Evolutionary conservation across 768 basidiomycete species (phyloP).

Genomic region (Termitomyces bulborhizus): DNA sequence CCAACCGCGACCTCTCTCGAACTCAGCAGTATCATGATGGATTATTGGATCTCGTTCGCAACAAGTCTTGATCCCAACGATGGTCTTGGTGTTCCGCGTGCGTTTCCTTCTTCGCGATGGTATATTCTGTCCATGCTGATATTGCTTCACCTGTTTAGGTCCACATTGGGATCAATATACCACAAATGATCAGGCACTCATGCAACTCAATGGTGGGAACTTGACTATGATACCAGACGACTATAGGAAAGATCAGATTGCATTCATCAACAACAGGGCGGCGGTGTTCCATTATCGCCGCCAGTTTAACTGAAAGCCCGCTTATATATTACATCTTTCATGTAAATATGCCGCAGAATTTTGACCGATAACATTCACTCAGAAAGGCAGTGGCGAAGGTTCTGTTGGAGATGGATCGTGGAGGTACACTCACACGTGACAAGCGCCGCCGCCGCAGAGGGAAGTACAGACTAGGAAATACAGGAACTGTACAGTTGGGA

Average conservation of each 20-base stretch:
- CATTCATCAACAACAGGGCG: slow-evolving; percentile 19
- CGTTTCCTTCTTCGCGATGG: neutral
- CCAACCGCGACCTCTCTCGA: slow-evolving; percentile 12
- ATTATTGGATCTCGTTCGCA: slow-evolving; percentile 43
- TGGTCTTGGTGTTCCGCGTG: slow-evolving; percentile 28
- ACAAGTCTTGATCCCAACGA: slow-evolving; percentile 39
- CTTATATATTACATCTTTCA: too few species aligned
- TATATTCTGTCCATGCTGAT: neutral
- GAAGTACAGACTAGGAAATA: too few species aligned
- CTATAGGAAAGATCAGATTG: slow-evolving; percentile 21
- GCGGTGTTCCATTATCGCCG: slow-evolving; percentile 20
- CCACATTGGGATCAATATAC: slow-evolving; percentile 18
- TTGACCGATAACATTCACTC: too few species aligned
- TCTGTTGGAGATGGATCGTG: neutral
- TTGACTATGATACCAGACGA: slow-evolving; percentile 20
- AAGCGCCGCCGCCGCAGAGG: too few species aligned
- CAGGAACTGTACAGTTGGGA: too few species aligned
- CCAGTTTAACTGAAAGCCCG: neutral
- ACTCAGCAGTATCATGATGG: slow-evolving; percentile 31
- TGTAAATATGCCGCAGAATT: too few species aligned
- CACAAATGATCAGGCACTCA: slow-evolving; percentile 12
- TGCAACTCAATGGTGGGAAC: slow-evolving; percentile 23
- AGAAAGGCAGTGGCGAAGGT: too few species aligned
- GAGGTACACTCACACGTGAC: too few species aligned
- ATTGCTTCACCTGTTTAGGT: slow-evolving; percentile 12